These are phyloP conservation scores for Russula vinacea DNA, from an alignment of 768 basidiomycete genomes.

Conservation along the genomic window DNA sequence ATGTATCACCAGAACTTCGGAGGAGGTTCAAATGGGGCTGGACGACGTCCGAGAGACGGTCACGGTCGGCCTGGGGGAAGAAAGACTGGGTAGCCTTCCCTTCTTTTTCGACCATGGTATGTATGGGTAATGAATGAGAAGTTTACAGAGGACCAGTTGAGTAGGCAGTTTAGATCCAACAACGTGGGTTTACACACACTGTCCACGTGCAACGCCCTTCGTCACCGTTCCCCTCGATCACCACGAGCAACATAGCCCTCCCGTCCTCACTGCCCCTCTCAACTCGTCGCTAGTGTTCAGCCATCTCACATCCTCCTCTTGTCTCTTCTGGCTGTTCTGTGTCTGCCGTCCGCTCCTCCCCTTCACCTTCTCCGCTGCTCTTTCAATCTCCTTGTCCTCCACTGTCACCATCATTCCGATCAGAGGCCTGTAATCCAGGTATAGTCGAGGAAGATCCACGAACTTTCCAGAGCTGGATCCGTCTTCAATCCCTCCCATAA, in stretches of 20 bases:
- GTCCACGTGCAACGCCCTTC: constrained; percentile 20
- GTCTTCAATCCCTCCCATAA: constrained; percentile 46
- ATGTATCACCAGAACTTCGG: constrained; percentile 29
- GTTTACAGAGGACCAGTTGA: constrained; percentile 14
- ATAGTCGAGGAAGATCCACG: constrained; percentile 44
- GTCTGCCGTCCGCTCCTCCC: constrained; percentile 43
- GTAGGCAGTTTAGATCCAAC: constrained; percentile 2
- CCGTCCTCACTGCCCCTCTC: constrained; percentile 28
- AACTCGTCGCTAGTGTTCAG: constrained; percentile 41
- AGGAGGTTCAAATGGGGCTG: constrained; percentile 29
- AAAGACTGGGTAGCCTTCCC: constrained; percentile 20
- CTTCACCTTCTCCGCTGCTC: constrained; percentile 27
- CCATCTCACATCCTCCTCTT: constrained; percentile 44
- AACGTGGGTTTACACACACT: constrained; percentile 21
- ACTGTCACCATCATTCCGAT: constrained; percentile 59
- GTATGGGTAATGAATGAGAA: constrained; percentile 19
- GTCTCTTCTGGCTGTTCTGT: constrained; percentile 64
- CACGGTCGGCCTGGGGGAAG: constrained; percentile 28
- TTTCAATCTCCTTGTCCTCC: constrained; percentile 55
- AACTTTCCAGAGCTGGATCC: constrained; percentile 38
- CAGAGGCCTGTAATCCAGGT: constrained; percentile 69
- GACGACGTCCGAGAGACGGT: constrained; percentile 24
- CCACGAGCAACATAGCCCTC: constrained; percentile 26
- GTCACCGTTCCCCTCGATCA: constrained; percentile 18
- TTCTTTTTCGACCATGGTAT: constrained; percentile 30